A percentile compares a stretch with the other conserved stretches of the same genome.
phyloP scores from a whole-genome alignment of 352 stramenopile species.

The Phytophthora europaea region DNA sequence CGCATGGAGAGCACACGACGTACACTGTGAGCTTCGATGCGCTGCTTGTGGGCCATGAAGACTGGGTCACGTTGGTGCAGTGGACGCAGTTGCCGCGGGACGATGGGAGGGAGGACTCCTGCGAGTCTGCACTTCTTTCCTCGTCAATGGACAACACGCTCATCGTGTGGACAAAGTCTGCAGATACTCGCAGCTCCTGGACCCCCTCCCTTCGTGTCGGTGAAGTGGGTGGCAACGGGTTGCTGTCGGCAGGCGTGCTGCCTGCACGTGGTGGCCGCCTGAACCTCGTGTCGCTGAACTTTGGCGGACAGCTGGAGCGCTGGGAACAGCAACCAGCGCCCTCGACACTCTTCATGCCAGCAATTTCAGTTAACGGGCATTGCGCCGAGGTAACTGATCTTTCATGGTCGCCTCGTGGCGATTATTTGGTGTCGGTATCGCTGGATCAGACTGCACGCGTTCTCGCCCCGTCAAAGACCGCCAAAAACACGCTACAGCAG shows the following conservation, averaged over 20 bases:
- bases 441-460: conserved; percentile 80
- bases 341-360: conserved; percentile 62
- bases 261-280: conserved; percentile 35
- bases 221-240: conserved; percentile 63
- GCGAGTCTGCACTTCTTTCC: conserved; percentile 51
- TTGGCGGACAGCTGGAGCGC: conserved; percentile 71
- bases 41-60: conserved; percentile 77
- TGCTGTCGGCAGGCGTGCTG: conserved; percentile 57
- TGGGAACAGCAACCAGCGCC: conserved; percentile 66
- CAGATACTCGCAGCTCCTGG: conserved; percentile 44
- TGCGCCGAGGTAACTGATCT: conserved; percentile 67
- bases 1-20: conserved; percentile 16
- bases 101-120: background rate
- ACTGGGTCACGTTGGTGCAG: conserved; percentile 82
- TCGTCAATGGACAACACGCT: conserved; percentile 86
- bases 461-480: conserved; percentile 37
- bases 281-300: conserved; percentile 72
- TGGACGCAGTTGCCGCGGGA: conserved; percentile 47
- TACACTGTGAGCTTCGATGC: conserved; percentile 77
- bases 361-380: conserved; percentile 67
- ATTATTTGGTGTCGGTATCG: conserved; percentile 81
- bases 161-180: conserved; percentile 63
- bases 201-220: conserved; percentile 62
- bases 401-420: conserved; percentile 66
- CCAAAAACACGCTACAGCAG: background rate